phyloP scores from a whole-genome alignment of 2,329 filamentous ascomycete species.

The Pseudophaeomoniella oleicola region DNA sequence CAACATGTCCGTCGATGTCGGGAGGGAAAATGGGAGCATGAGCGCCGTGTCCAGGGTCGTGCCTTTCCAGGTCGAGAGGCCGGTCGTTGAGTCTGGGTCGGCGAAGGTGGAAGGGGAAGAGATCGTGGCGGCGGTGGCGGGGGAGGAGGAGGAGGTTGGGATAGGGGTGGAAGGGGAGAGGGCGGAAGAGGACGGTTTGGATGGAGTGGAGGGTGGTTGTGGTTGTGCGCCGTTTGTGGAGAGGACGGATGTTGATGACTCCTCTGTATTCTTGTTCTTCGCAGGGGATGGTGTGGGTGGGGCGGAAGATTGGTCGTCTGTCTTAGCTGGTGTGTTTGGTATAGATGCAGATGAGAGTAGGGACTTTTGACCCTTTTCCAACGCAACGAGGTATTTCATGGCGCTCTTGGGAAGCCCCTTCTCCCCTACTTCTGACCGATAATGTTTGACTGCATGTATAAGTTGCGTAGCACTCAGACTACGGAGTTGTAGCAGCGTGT shows the following conservation, averaged over 20 bases:
- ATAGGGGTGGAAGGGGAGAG: conserved; percentile 4
- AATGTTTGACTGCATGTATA: conserved; percentile 82
- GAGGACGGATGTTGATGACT: conserved; percentile 4
- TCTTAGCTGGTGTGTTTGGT: conserved; percentile 15
- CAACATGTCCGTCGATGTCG: conserved; percentile 94
- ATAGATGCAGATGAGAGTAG: conserved; percentile 28
- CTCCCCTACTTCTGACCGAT: conserved; percentile 88
- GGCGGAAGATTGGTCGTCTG: conserved; percentile 9
- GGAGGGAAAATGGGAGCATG: conserved; percentile 89
- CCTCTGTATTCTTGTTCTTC: conserved; percentile 3
- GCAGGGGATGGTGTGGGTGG: conserved; percentile 1
- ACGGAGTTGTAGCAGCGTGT: conserved; percentile 78
- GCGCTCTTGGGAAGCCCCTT: conserved; percentile 80
- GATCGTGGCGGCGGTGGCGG: conserved; percentile 11
- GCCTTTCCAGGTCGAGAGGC: conserved; percentile 9
- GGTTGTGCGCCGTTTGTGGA: conserved; percentile 5
- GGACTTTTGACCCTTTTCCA: conserved; percentile 57
- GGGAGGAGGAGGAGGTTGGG: conserved; percentile 7
- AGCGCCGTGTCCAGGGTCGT: conserved; percentile 77
- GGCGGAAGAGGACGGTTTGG: conserved; percentile 2
- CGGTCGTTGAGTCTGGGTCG: conserved; percentile 4
- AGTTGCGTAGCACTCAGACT: conserved; percentile 75
- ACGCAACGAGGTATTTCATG: conserved; percentile 66
- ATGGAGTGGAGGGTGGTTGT: conserved; percentile 10
- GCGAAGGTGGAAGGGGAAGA: conserved; percentile 4